Conservation (phyloP, 352 stramenopile genomes). For the Phytophthora tubulina region DNA sequence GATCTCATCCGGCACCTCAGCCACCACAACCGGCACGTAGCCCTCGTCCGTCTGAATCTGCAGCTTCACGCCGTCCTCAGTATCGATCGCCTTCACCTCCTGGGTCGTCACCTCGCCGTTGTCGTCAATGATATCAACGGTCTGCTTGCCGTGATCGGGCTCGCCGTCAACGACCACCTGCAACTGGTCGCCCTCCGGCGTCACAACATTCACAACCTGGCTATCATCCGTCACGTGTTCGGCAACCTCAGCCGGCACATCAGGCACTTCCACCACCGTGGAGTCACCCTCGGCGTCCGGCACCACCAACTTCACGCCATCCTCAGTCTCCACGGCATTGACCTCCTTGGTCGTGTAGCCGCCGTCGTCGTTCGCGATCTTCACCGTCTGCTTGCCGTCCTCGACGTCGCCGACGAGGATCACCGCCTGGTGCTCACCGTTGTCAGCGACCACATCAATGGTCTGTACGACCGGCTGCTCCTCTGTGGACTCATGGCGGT, state of each 20-base stretch:
- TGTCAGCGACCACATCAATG: background rate
- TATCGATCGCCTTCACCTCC: background rate
- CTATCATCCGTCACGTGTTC: background rate
- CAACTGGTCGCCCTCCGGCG: background rate
- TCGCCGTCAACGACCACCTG: background rate
- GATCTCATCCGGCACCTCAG: background rate
- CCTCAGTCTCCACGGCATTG: background rate
- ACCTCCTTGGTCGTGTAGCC: background rate
- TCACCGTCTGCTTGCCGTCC: background rate
- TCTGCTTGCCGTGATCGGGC: background rate
- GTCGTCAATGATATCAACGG: background rate
- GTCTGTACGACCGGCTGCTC: background rate
- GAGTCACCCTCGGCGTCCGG: background rate
- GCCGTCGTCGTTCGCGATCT: background rate
- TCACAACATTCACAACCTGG: background rate
- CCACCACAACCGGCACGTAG: background rate
- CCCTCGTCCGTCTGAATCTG: background rate
- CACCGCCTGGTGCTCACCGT: background rate
- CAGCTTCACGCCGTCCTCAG: background rate
- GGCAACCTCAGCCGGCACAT: background rate
- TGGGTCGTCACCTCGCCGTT: background rate
- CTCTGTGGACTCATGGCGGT: too few species aligned
- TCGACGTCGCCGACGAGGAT: background rate
- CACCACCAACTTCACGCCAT: background rate
- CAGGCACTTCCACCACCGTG: background rate